phyloP scores from a whole-genome alignment of 2,329 filamentous ascomycete genomes.

The Fusarium sterilihyphosum region DNA sequence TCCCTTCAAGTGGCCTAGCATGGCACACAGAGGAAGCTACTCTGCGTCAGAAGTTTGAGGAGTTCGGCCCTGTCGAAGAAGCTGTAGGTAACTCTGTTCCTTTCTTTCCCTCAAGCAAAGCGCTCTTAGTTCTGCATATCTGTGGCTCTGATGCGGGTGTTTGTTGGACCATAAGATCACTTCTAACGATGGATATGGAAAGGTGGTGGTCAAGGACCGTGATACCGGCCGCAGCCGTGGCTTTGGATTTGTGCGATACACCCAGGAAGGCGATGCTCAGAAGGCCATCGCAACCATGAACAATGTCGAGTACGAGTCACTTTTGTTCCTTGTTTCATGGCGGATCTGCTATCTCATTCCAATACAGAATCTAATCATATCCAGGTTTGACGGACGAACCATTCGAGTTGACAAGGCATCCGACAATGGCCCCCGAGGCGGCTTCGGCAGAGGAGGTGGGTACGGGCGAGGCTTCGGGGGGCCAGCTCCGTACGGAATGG shows the following conservation, averaged over 20 bases:
- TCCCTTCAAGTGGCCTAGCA: constrained; percentile 79
- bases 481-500: constrained; percentile 50
- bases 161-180: constrained; percentile 19
- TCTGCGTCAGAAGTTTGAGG: constrained; percentile 89
- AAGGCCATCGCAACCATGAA: constrained; percentile 83
- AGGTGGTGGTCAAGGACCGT: constrained; percentile 98
- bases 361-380: constrained; percentile 18
- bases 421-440: constrained; percentile 73
- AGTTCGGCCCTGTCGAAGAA: constrained; percentile 92
- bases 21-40: constrained; percentile 97
- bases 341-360: constrained; percentile 3
- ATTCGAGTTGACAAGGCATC: constrained; percentile 97
- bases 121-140: constrained; percentile 32
- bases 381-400: constrained; percentile 36
- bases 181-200: constrained; percentile 33
- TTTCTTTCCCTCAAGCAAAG: constrained; percentile 32
- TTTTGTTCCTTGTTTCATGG: constrained; percentile 36
- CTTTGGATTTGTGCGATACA: constrained; percentile 95
- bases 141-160: constrained; percentile 32
- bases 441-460: constrained; percentile 53
- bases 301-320: constrained; percentile 80
- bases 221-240: constrained; percentile 96
- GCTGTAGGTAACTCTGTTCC: constrained; percentile 73
- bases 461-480: constrained; percentile 54
- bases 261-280: constrained; percentile 78